phyloP scores from a whole-genome alignment of 371 early-diverging fungal species.

The Chytridium lagenaria region DNA sequence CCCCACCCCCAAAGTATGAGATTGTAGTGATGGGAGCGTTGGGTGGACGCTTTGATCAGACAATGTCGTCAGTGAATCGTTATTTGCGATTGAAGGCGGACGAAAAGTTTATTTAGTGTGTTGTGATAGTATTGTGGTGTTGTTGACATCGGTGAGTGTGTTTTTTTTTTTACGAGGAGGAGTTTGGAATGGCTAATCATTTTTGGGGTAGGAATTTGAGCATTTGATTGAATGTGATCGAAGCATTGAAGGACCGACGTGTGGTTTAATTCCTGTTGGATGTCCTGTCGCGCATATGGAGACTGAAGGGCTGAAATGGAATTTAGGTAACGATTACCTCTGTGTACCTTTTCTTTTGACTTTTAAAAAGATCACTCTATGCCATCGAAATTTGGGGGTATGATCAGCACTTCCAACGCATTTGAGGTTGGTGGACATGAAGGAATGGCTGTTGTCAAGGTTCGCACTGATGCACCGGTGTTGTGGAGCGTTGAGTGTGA shows the following conservation, averaged over 20 bases:
- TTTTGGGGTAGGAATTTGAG: constrained; percentile 64
- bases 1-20: constrained; percentile 46
- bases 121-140: constrained; percentile 73
- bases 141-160: constrained; percentile 69
- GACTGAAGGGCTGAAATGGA: constrained; percentile 84
- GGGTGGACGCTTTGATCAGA: constrained; percentile 91
- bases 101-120: constrained; percentile 69
- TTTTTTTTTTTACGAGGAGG: background rate
- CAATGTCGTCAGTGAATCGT: constrained; percentile 75
- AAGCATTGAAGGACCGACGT: constrained; percentile 82
- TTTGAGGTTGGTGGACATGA: constrained; percentile 40
- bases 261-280: constrained; percentile 88
- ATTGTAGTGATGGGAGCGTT: constrained; percentile 82
- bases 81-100: constrained; percentile 61
- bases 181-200: background rate
- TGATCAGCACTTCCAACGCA: constrained; percentile 81
- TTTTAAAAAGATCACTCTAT: too few relatives aligned
- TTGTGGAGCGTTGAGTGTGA: constrained; percentile 78
- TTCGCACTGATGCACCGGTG: constrained; percentile 71
- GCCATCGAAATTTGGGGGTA: constrained; percentile 64
- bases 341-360: background rate
- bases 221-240: constrained; percentile 70
- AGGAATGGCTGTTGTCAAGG: constrained; percentile 50
- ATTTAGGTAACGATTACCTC: constrained; percentile 69
- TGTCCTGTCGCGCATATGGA: constrained; percentile 62